Evolutionary conservation across 306 rosid genomes (phyloP), one percentile per base, ranked within the genome.

Genomic region (Prunus campanulata): DNA sequence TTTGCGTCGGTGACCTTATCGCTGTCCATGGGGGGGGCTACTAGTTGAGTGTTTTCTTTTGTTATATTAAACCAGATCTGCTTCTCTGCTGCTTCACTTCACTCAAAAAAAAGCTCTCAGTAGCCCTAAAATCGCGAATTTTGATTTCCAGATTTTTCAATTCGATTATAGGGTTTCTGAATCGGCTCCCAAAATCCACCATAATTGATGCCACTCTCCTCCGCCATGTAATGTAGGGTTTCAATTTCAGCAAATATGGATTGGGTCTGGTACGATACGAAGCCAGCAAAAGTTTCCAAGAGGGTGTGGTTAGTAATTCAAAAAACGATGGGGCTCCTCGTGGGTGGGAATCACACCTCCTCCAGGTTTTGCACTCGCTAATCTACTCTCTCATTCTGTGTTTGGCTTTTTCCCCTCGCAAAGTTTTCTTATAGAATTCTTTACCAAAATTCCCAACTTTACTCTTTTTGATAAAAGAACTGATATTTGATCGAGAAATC

Each of bases 341-440:
- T 91, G 96, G 96, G 94, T 91, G 97, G 96, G 14, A 94, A 90
- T 68, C 98, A 91, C 84, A 91, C 96, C 47, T 88, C 97, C 49
- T 90, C 93, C 90, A 91, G 98, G 89, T 94, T 94, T 87, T 94
- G 97, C 70, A 77, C 97, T 87, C 97, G 97, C 85, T 94, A 91
- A 56, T 42, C 64, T 47, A 32, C 16, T 59, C 50, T 39, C 74
- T 42, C 48, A 2, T 49, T 82, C 49, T 29, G 27, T 18, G 59
- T 15, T 71, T 39, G 86, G 86, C 74, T 83, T 82, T 63, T 63
- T 68, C 52, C 57, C 81, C 70, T 74, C 63, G 12, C 16, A 42
- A 32, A 27, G 42, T 35, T 79, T 42, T 71, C 44, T 46, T 27
- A n/a, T 39, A 60, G 8, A 7, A 57, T 15, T 16, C 46, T 20